Conservation (phyloP, 2,329 filamentous ascomycete species). For the Fusarium devonianum region DNA sequence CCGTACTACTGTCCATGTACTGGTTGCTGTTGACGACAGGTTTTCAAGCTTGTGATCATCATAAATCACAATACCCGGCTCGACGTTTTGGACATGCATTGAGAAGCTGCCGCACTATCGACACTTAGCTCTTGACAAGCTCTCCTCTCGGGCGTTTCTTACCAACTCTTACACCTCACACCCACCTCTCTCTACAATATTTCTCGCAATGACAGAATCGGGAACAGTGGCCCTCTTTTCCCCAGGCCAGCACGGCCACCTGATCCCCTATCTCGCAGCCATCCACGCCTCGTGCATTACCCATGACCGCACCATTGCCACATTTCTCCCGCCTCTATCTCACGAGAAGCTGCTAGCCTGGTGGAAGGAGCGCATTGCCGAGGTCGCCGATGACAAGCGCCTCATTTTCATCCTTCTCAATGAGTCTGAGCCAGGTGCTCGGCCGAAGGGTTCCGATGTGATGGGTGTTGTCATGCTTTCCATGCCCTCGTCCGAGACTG, state of each 20-base stretch:
- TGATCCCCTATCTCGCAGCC: conserved; percentile 63
- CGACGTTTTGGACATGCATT: conserved; percentile 5
- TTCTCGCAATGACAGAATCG: conserved; percentile 41
- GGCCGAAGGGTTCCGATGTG: conserved; percentile 54
- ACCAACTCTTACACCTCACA: neutral
- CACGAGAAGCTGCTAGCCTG: conserved; percentile 62
- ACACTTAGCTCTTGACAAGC: conserved; percentile 2
- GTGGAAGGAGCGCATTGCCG: conserved; percentile 62
- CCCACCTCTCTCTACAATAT: neutral
- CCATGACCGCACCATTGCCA: conserved; percentile 62
- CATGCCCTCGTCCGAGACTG: conserved; percentile 62
- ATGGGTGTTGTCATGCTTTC: conserved; percentile 64
- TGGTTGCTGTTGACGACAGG: neutral
- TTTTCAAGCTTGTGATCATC: neutral
- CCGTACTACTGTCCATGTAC: neutral
- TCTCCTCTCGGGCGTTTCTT: neutral
- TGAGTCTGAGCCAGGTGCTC: conserved; percentile 43
- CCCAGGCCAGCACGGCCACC: conserved; percentile 55
- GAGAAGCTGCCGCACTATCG: conserved; percentile 4
- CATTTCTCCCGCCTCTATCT: conserved; percentile 66
- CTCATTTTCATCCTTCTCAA: conserved; percentile 62
- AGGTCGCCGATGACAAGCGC: conserved; percentile 54
- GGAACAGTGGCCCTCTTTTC: conserved; percentile 54
- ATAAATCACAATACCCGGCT: neutral
- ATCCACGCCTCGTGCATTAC: conserved; percentile 67